phyloP scores from a whole-genome alignment of 192 early-diverging fungal species.

The Coemansia aciculifera region DNA sequence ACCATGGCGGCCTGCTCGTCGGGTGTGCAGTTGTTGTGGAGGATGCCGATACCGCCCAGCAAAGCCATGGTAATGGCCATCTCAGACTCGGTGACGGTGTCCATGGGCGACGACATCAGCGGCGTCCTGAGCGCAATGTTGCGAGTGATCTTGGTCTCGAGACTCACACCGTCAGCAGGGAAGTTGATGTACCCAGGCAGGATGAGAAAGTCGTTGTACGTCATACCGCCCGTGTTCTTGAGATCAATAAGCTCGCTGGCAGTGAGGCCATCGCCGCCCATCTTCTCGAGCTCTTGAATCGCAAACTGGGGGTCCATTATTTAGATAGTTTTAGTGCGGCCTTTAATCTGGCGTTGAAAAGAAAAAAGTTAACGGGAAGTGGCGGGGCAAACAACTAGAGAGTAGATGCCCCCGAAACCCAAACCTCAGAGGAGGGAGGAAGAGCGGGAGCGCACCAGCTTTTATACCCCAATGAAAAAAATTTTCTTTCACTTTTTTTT shows the following conservation, averaged over 20 bases:
- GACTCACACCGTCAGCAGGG: constrained; percentile 72
- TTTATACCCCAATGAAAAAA: constrained; percentile 19
- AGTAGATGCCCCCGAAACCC: constrained; percentile 44
- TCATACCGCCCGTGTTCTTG: constrained; percentile 79
- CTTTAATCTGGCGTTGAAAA: not conserved
- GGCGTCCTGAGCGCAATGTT: constrained; percentile 91
- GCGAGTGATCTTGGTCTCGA: constrained; percentile 87
- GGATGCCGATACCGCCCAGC: constrained; percentile 92
- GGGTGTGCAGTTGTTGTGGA: constrained; percentile 96
- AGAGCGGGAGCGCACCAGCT: not conserved
- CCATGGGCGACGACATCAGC: constrained; percentile 95
- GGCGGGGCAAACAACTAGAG: constrained; percentile 31
- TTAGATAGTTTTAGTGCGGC: not conserved
- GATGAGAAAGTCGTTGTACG: constrained; percentile 98
- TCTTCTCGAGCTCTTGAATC: constrained; percentile 49
- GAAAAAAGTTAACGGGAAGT: constrained; percentile 5
- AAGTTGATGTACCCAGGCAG: constrained; percentile 97
- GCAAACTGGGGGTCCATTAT: constrained; percentile 44
- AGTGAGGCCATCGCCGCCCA: constrained; percentile 77
- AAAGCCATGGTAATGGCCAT: constrained; percentile 99
- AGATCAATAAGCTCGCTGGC: constrained; percentile 83
- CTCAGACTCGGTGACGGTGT: constrained; percentile 97
- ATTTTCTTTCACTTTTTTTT: not conserved
- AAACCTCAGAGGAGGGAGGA: not conserved
- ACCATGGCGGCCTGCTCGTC: constrained; percentile 99